Percentiles rank a stretch among this genome's conserved stretches.
phyloP scores from a whole-genome alignment of 371 early-diverging fungal genomes.

The Chytridiales sp. region DNA sequence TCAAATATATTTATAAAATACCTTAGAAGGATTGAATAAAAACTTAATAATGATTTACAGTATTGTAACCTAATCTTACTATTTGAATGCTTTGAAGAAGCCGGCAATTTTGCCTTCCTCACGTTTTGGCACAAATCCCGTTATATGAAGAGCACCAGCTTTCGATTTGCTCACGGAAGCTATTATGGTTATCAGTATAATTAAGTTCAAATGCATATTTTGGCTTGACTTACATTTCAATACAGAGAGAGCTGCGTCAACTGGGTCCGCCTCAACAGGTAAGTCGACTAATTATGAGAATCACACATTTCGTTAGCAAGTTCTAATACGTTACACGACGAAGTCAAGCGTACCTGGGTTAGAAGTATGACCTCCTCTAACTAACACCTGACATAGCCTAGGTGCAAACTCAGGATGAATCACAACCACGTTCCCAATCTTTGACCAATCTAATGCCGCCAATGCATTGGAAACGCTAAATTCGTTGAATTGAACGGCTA shows the following conservation, averaged over 20 bases:
- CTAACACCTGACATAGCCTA: conserved; percentile 44
- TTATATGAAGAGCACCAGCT: conserved; percentile 31
- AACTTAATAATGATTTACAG: too few relatives aligned
- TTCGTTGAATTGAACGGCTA: conserved; percentile 50
- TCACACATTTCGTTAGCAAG: conserved; percentile 6
- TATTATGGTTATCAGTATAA: conserved; percentile 2
- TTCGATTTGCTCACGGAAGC: conserved; percentile 39
- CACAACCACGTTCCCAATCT: conserved; percentile 42
- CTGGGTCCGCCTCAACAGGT: conserved; percentile 42
- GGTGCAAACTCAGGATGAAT: conserved; percentile 41
- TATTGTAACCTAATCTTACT: too few relatives aligned
- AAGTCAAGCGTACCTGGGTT: conserved; percentile 36
- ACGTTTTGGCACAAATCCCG: conserved; percentile 37
- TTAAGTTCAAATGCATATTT: background rate
- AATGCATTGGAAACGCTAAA: conserved; percentile 48
- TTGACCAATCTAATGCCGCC: conserved; percentile 29
- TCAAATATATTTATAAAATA: too few relatives aligned
- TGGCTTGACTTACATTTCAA: conserved; percentile 40
- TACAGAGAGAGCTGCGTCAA: conserved; percentile 48
- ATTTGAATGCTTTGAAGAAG: conserved; percentile 28
- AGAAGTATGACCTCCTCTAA: conserved; percentile 34
- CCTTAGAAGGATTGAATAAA: too few relatives aligned
- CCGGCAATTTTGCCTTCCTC: conserved; percentile 46
- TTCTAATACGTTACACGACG: background rate
- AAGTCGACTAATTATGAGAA: conserved; percentile 24